Evolutionary conservation across 495 filamentous ascomycete genomes (phyloP), one percentile per base, ranked within the genome.

Genomic region (Xylaria sp.): DNA sequence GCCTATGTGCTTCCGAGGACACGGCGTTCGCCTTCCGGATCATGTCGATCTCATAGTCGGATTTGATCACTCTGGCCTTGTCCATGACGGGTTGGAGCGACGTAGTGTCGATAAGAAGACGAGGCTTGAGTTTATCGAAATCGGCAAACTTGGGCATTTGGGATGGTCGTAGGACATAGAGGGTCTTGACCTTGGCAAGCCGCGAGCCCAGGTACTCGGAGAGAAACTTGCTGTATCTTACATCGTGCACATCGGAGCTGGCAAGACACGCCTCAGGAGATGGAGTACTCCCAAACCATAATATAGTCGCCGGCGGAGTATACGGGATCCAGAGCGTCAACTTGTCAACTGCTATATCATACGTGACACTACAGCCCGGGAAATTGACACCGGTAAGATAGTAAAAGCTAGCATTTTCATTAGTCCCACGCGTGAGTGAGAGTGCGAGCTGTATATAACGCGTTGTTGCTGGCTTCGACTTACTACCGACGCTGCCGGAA

Each of bases 11-110:
- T 33, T 87, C 80, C 2, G 86, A 89, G 15, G 93, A 92, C 44
- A 98, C 87, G 26, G 83, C 84, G 74, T 95, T 97, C 15, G 95
- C 95, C 31, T 90, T 85, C 19, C 90, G 88, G 72, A 97, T 92
- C 78, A 94, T 84, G 2, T 84, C 85, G 68, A 97, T 88, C 76
- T 98, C 95, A 75, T 95, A 91, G 31, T 88, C 84, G 55, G 90
- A 89, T 79, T 98, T 98, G 82, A 93, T 87, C 0, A 91, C 89
- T 9, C 94, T 88, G 4, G 89, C 89, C 41, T 85, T 82, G 79
- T 94, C 85, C 81, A 94, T 94, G 43, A 92, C 92, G 0, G 87
- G 87, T 64, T 85, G 80, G 31, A 94, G 87, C 41, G 74, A 75
- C 33, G 70, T 74, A 44, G 78, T 80, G 74, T 87, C 83, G 46